phyloP scores from a whole-genome alignment of 495 filamentous ascomycete genomes.

The Aspergillus panamensis region DNA sequence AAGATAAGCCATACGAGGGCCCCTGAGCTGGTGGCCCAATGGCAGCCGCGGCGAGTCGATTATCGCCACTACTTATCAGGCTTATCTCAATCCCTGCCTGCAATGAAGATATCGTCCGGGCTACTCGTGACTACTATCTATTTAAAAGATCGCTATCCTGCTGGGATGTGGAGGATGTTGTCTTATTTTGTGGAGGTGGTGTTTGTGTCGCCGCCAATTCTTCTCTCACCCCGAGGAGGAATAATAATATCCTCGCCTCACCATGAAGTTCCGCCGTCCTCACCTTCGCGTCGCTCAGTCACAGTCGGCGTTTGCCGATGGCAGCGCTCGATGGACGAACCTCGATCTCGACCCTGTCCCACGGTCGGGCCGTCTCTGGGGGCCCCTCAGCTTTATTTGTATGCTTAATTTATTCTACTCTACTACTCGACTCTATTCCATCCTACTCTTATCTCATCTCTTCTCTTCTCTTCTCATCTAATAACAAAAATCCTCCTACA shows the following conservation, averaged over 20 bases:
- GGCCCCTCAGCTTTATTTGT: conserved; percentile 38
- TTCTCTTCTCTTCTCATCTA: not conserved
- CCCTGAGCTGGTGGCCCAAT: not conserved
- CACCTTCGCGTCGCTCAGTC: conserved; percentile 33
- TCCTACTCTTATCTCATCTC: no score
- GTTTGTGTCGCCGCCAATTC: no score
- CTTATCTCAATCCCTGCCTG: not conserved
- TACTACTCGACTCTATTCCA: no score
- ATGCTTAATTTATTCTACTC: conserved; percentile 1
- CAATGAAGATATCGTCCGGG: not conserved
- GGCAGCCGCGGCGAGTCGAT: not conserved
- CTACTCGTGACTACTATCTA: no score
- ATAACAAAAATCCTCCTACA: conserved; percentile 2
- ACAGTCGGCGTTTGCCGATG: conserved; percentile 38
- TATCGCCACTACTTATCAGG: not conserved
- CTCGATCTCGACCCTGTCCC: conserved; percentile 47
- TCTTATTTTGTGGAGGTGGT: no score
- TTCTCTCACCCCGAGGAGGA: conserved; percentile 4
- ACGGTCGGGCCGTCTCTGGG: conserved; percentile 40
- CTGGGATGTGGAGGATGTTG: no score
- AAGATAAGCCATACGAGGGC: not conserved
- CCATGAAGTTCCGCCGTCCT: conserved; percentile 29
- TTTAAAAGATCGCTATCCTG: no score
- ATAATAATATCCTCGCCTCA: no score
- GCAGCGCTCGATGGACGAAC: conserved; percentile 43